Evolutionary conservation across 352 stramenopile genomes (phyloP), one percentile per base, ranked within the genome.

Genomic region (Pythium brassicae): DNA sequence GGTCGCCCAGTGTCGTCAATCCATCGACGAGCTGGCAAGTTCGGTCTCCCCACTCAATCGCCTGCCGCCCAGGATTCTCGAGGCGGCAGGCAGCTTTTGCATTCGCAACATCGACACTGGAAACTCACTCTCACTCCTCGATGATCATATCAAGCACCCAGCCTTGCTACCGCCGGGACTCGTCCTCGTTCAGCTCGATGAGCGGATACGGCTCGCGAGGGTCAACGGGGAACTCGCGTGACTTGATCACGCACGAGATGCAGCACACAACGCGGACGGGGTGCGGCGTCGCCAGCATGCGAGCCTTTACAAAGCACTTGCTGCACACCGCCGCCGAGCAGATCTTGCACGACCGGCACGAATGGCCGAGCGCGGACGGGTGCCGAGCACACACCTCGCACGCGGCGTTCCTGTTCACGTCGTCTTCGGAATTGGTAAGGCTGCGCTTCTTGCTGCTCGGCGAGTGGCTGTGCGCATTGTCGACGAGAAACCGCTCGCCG

Each of bases 221-320:
- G 27, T 85, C 61, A 34, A 84, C 63, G 6, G 6, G 37, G 0
- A 83, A 39, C 22, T 67, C 51, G 32, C 73, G 81, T 22, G 69
- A 62, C 25, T 68, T 66, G 12, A 82, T 53, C 7, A 80, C 60
- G 59, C 74, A 87, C 2, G 47, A 64, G 51, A 76, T 85, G 50
- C 77, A 87, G 59, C 74, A 85, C 35, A 66, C 42, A 8, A 83
- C 67, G 5, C 58, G 23, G 12, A 83, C 49, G 4, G 68, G 46
- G 43, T 68, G 56, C 11, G 68, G 68, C 12, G 52, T 62, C 22
- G 70, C 62, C 34, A 87, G 64, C 8, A 85, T 47, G 15, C 54
- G 59, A 11, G 66, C 70, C 42, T 78, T 82, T 14, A 81, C 62
- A 34, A 78, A 62, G 63, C 72, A 87, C 55, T 83, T 83, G 50